Conservation (phyloP, 208 protist species). For the Crithidia brevicula region DNA sequence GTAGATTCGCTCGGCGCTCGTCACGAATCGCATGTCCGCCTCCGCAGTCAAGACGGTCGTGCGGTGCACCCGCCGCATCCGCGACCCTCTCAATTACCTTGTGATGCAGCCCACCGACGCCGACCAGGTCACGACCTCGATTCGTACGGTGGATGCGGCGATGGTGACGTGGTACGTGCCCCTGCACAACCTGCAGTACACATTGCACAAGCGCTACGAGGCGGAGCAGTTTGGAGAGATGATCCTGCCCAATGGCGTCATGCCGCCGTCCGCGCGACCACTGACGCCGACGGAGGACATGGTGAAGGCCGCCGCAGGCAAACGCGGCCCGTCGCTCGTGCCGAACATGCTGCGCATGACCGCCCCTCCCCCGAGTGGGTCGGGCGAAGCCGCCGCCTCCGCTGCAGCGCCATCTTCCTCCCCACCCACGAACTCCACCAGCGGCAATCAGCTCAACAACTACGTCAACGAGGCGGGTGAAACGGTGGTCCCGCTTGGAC, state of each 20-base stretch:
- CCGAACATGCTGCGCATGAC: constrained; percentile 35
- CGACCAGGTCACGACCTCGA: constrained; percentile 66
- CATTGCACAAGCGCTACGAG: constrained; percentile 79
- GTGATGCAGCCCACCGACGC: constrained; percentile 80
- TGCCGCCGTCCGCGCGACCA: constrained; percentile 33
- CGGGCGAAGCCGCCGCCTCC: background rate
- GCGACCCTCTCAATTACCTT: constrained; percentile 78
- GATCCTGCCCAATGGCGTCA: constrained; percentile 44
- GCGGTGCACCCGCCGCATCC: constrained; percentile 81
- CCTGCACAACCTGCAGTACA: constrained; percentile 63
- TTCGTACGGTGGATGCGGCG: constrained; percentile 68
- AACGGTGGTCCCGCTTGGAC: constrained; percentile 61
- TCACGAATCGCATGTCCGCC: constrained; percentile 18
- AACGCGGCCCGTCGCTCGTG: constrained; percentile 29
- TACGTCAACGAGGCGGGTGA: constrained; percentile 45
- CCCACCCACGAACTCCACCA: constrained; percentile 10
- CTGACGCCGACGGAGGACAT: constrained; percentile 47
- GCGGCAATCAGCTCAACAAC: constrained; percentile 50
- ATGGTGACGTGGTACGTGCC: constrained; percentile 85
- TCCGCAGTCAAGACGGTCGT: constrained; percentile 30
- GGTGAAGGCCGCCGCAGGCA: constrained; percentile 21
- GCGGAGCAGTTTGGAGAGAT: constrained; percentile 85
- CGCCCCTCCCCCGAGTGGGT: constrained; percentile 26
- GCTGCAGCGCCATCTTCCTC: background rate
- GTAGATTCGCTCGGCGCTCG: too few species aligned